Percentiles rank a stretch among this genome's conserved stretches.
These are phyloP conservation scores for Sclerospora graminicola DNA, from an alignment of 352 stramenopile genomes.

Conservation along the genomic window DNA sequence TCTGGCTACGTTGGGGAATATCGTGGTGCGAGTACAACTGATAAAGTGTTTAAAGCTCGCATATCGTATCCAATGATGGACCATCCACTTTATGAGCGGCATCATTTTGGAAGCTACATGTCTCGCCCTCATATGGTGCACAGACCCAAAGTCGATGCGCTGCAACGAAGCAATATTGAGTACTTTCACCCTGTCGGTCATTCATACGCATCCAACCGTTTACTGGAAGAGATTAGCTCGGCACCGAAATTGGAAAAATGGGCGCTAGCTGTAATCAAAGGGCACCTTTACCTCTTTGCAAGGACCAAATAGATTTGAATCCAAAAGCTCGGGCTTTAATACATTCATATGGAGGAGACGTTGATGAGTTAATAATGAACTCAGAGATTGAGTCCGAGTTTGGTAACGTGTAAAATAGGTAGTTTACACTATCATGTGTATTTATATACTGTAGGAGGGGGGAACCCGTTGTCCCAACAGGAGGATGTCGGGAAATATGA, in stretches of 20 bases:
- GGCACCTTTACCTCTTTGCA: constrained; percentile 81
- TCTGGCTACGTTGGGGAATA: constrained; percentile 14
- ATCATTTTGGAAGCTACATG: constrained; percentile 16
- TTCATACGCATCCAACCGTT: constrained; percentile 54
- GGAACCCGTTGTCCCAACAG: no score
- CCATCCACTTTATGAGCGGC: constrained; percentile 14
- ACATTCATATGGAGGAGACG: no score
- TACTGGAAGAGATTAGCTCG: constrained; percentile 77
- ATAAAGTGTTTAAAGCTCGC: constrained; percentile 18
- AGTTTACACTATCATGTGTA: no score
- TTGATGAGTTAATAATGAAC: no score
- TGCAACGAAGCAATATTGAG: constrained; percentile 22
- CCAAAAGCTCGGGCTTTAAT: no score
- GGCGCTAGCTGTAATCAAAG: constrained; percentile 69
- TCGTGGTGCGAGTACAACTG: constrained; percentile 8
- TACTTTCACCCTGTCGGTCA: constrained; percentile 46
- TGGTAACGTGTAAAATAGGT: no score
- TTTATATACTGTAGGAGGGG: no score
- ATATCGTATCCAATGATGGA: constrained; percentile 18
- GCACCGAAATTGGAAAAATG: constrained; percentile 67
- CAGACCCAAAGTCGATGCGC: constrained; percentile 18
- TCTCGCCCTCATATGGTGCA: constrained; percentile 21
- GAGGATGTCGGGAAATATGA: no score
- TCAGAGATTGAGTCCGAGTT: no score
- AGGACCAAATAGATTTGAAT: constrained; percentile 79